Base-by-base conservation (phyloP, 108 stramenopile genomes). In the Cyclotella choctawhatcheeana region DNA sequence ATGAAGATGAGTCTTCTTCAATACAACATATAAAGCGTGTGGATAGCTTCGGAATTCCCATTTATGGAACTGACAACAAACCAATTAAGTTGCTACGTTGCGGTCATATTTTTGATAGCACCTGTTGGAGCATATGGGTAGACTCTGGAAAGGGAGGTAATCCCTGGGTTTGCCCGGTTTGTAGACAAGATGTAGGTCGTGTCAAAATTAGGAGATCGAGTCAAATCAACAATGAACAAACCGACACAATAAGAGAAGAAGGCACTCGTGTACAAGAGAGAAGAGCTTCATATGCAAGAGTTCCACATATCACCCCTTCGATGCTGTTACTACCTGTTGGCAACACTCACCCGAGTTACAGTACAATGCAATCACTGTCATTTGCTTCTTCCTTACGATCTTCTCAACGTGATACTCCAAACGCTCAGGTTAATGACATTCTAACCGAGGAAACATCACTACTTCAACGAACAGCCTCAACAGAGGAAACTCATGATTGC, bases 71-170 rank as follows among this genome's bases (percentile, higher is more conserved):
- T n/a, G 92, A 96, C 73, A 74, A 84, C 2, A 60, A 74, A 51
- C 87, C 83, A 30, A 83, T 93, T 2, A 93, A 92, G 61, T 53
- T 92, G 35, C 67, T 96, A 31, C 91, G 92, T 48, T 96, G 95
- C 68, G 95, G 95, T 5, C 95, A 96, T 64, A 86, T 93, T 21
- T 96, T 96, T 79, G 91, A 92, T 64, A 82, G 88, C 33, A 82
- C 88, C 4, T 96, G 95, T 68, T 96, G 93, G 93, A 88, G 75
- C 67, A 66, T 58, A 25, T 94, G 90, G 90, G 85, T 89, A 0
- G 84, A 88, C 62, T 86, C 85, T 22, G 90, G 93, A 31, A 73
- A 85, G 13, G n/a, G n/a, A n/a, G 90, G 90, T 13, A 91, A 94
- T 78, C 88, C 88, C 21, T 86, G 79, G 74, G 81, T 86, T 29